These are phyloP conservation scores for Scortechinia acanthostroma DNA, from an alignment of 2,329 filamentous ascomycete genomes.

Conservation along the genomic window DNA sequence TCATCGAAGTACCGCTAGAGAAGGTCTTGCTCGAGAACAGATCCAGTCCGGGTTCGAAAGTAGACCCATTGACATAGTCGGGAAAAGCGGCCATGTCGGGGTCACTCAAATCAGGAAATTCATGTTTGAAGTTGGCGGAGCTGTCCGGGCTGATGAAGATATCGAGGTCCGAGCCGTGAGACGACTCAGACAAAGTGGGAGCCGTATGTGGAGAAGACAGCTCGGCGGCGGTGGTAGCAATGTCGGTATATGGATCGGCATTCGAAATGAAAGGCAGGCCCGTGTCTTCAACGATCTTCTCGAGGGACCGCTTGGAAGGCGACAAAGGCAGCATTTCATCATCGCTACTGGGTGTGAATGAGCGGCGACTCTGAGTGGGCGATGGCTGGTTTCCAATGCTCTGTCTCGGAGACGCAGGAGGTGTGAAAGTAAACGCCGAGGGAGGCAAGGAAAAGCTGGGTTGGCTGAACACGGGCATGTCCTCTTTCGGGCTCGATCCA, in stretches of 20 bases:
- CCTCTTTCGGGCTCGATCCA: not conserved
- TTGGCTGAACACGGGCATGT: not conserved
- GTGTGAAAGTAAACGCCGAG: not conserved
- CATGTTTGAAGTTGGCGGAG: slow-evolving; percentile 14
- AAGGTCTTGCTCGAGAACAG: slow-evolving; percentile 20
- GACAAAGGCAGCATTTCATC: not conserved
- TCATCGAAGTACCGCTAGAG: slow-evolving; percentile 10
- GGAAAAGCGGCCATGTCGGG: slow-evolving; percentile 19
- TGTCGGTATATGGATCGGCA: not conserved
- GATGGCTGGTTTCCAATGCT: not conserved
- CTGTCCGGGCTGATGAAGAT: slow-evolving; percentile 26
- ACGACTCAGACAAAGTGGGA: slow-evolving; percentile 20
- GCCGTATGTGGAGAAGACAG: slow-evolving; percentile 24
- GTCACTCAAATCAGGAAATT: slow-evolving; percentile 14
- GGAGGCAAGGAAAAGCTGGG: not conserved
- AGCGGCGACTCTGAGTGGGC: not conserved
- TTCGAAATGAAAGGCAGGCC: not conserved
- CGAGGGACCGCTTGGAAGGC: not conserved
- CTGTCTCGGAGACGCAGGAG: not conserved
- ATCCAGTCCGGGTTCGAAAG: slow-evolving; percentile 20
- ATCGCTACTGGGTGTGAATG: not conserved
- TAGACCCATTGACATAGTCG: slow-evolving; percentile 19
- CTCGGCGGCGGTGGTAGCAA: slow-evolving; percentile 8
- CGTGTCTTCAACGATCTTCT: not conserved
- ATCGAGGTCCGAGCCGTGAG: slow-evolving; percentile 24